Evolutionary conservation across 306 rosid genomes (phyloP), one percentile per base, ranked within the genome.

Genomic region (Rosa persica): DNA sequence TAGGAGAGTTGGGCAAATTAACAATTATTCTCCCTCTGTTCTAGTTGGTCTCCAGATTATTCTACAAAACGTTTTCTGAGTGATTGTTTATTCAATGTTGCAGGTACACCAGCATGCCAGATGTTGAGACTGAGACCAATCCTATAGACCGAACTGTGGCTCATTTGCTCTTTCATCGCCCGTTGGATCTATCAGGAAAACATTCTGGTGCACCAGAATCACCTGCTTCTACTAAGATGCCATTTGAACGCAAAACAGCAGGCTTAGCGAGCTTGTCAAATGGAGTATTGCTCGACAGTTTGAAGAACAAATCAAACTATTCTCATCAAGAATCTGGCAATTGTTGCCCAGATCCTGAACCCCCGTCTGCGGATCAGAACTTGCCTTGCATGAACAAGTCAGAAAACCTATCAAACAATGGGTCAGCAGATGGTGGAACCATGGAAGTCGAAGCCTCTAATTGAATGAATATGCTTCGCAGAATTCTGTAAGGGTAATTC

Each of bases 141-240:
- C 88, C 97, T 80, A 85, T 93, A 10, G 98, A 96, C 81, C 87
- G 99, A 79, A 89, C 87, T 16, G 90, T 96, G 80, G 99, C 99
- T 75, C 98, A 89, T 82, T 86, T 96, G 83, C 98, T 96, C 83
- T 96, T 96, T 75, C 90, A 91, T 76, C 84, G 90, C 76, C 96
- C 96, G 52, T 64, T 81, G 75, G 94, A 89, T 78, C 76, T 80
- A 9, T 81, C 85, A 4, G 89, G 85, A 77, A 87, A 85, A 76
- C 87, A 70, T 71, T 71, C 82, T 5, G 93, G 86, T 30, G 74
- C 80, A 47, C 82, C 86, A 46, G 90, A 86, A 78, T 85, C 85
- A 3, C 87, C 89, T 52, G 40, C 77, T 81, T 80, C 93, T 72
- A 6, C 84, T 15, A 86, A 87, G 85, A 74, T 81, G 12, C 83